phyloP scores from a whole-genome alignment of 1,284 basidiomycete genomes.

The Pascua guehoae region DNA sequence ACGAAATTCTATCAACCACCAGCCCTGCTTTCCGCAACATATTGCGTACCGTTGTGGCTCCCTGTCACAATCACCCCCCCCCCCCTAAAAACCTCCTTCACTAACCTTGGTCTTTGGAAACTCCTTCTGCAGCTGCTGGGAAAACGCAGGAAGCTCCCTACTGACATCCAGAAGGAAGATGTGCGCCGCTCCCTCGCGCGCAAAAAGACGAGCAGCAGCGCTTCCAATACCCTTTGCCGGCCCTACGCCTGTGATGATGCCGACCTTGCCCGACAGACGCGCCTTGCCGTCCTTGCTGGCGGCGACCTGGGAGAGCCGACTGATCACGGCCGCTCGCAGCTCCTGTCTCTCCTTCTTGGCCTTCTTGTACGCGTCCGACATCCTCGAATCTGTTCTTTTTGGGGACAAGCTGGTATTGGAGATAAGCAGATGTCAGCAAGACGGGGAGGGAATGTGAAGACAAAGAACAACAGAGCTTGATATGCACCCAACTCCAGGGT shows the following conservation, averaged over 20 bases:
- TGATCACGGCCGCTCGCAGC: slow-evolving; percentile 1
- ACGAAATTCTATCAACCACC: too few relatives aligned
- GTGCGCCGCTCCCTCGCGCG: slow-evolving; percentile 65
- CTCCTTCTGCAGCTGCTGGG: slow-evolving; percentile 61
- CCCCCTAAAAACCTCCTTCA: background rate
- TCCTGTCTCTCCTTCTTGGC: background rate
- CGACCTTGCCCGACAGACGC: slow-evolving; percentile 75
- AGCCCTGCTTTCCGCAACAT: too few relatives aligned
- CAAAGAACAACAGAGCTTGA: too few relatives aligned
- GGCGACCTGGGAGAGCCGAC: slow-evolving; percentile 10
- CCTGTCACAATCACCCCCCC: background rate
- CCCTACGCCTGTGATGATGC: slow-evolving; percentile 81
- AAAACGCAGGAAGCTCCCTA: slow-evolving; percentile 67
- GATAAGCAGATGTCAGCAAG: too few relatives aligned
- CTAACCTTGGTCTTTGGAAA: slow-evolving; percentile 78
- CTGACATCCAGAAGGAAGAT: slow-evolving; percentile 77
- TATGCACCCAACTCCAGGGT: too few relatives aligned
- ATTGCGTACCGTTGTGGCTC: background rate
- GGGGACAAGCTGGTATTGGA: too few relatives aligned
- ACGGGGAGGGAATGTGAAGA: too few relatives aligned
- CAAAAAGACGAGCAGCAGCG: slow-evolving; percentile 2
- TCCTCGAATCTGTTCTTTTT: too few relatives aligned
- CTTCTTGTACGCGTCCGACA: too few relatives aligned
- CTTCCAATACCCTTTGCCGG: slow-evolving; percentile 75
- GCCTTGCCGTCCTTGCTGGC: slow-evolving; percentile 45